phyloP scores from a whole-genome alignment of 441 rosid species.

The Populus tomentosa region DNA sequence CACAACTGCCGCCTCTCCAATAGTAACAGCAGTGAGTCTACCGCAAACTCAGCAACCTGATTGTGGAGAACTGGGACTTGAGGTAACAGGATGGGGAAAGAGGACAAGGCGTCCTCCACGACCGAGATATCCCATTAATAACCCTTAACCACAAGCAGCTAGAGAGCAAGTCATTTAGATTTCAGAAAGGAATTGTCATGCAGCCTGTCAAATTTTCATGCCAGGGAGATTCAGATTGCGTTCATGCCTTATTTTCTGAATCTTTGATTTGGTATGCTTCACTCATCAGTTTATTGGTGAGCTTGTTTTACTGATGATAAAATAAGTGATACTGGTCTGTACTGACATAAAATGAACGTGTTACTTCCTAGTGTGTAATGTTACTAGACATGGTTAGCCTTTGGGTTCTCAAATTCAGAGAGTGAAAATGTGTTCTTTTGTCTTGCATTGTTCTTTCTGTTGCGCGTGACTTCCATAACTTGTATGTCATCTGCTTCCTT shows the following conservation, averaged over 20 bases:
- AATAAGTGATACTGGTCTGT: too few species aligned
- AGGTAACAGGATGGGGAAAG: slow-evolving; percentile 86
- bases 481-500: too few species aligned
- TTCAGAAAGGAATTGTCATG: neutral
- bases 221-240: slow-evolving; percentile 13
- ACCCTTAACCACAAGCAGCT: slow-evolving; percentile 14
- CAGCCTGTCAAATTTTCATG: slow-evolving; percentile 9
- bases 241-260: slow-evolving; percentile 4
- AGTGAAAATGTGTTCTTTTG: too few species aligned
- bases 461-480: too few species aligned
- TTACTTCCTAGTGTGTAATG: too few species aligned
- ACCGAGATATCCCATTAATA: slow-evolving; percentile 71
- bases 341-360: too few species aligned
- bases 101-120: slow-evolving; percentile 84
- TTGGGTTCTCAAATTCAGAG: too few species aligned
- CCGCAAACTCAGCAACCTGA: slow-evolving; percentile 40
- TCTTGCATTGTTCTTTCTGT: too few species aligned
- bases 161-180: neutral
- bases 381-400: too few species aligned
- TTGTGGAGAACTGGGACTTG: slow-evolving; percentile 50
- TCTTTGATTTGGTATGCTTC: neutral
- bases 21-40: slow-evolving; percentile 20
- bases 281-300: too few species aligned
- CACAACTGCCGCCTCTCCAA: slow-evolving; percentile 30
- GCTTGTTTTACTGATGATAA: too few species aligned